Base-by-base conservation (phyloP, 371 early-diverging fungal genomes). In the Mortierella sp. region DNA sequence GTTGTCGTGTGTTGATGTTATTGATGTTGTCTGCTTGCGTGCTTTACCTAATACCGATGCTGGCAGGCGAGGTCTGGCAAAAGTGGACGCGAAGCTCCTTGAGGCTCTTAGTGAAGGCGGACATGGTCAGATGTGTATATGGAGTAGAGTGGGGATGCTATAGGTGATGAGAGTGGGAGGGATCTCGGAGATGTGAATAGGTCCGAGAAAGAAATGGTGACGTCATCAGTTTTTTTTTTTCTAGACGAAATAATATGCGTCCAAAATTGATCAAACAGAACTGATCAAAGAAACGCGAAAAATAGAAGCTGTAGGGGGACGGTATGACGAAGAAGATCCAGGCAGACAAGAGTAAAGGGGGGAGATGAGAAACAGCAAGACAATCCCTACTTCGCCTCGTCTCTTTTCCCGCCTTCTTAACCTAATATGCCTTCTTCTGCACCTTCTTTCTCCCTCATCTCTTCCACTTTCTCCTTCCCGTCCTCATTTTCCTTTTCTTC, bases 1-100 rank as follows among this genome's bases (percentile, higher is more conserved):
- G 34, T 48, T 8, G 11, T 52, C 31, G 7, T 70, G 24, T 10
- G n/a, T 19, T 28, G 21, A 28, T 34, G 16, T 42, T 45, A 19
- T 21, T 45, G n/a, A 1, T 45, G 50, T 21, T n/a, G 28, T 8
- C 14, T 28, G 21, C 24, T n/a, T n/a, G 42, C 60, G 42, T 13
- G 19, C 28, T 79, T 89, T 93, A 97, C 97, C 97, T 94, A 79
- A 96, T 87, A 72, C 97, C 97, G 79, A 92, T 92, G 91, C 96
- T 96, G 60, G 95, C 94, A 73, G 96, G 91, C n/a, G 94, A 93
- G 26, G 93, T 95, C 89, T 96, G 97, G 89, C 96, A 96, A 89
- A 96, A 92, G 89, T 98, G 98, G 74, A 98, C 92, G 82, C 98
- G 96, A 58, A 98, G 93, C 88, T 98, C 98, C 89, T 95, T 95